Base-by-base conservation (phyloP, 306 rosid species). In the Nissolia schottii region DNA sequence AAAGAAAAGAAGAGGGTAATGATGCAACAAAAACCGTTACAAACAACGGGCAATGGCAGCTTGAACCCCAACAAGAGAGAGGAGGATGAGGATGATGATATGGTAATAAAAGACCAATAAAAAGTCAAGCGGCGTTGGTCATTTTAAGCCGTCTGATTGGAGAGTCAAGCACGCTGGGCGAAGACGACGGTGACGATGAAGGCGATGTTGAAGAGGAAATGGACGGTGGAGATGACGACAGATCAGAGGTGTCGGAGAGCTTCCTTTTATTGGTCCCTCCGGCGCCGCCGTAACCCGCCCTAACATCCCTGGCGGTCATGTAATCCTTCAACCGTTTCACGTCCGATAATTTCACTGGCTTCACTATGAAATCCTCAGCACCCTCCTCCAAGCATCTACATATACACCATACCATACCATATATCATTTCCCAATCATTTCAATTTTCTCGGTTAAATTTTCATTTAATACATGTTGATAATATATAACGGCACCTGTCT, bases 301-400 rank as follows among this genome's bases (percentile, higher is more conserved):
- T 88, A 53, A 45, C 83, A 18, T 89, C 97, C 49, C 58, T 85
- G 35, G 84, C 72, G 79, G 89, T 79, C 87, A 84, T 77, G 61
- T 77, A 84, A 65, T 80, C 85, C 68, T 73, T 87, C 19, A 94
- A 84, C 38, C 96, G 83, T 68, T 86, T 85, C 78, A 94, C 97
- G 48, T 94, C 99, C 0, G 99, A 76, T 72, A 94, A 48, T 69
- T 94, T 89, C 87, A 94, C 97, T 23, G 99, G 99, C 53, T 94
- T 94, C 80, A 94, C 93, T 83, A 94, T 85, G 77, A 91, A 94
- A 76, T 91, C 99, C 77, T 94, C 96, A 16, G 99, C 99, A 1
- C 99, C 99, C 86, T 94, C 96, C 77, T 94, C 99, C 75, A 94
- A 85, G 67, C 99, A 94, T 48, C 99, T 92, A 41, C 34, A 45